A percentile compares a stretch with the other conserved stretches of the same genome.
Conservation (phyloP, 495 filamentous ascomycete species). For the Aspergillus coremiiformis region DNA sequence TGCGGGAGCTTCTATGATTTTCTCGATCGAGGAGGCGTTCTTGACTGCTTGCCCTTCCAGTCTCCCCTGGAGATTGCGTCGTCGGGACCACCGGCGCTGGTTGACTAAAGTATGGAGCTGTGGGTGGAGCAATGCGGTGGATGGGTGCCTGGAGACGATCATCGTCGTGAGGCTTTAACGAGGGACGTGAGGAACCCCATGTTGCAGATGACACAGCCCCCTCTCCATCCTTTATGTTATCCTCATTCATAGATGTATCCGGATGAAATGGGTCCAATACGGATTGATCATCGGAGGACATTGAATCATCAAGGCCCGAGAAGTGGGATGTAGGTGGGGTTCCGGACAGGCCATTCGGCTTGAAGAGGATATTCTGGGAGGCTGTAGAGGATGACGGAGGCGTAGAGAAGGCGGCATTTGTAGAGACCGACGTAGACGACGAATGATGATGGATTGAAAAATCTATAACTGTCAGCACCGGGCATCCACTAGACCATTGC, state of each 20-base stretch:
- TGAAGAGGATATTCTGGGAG: neutral
- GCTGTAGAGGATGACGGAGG: neutral
- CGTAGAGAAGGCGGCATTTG: neutral
- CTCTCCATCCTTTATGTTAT: neutral
- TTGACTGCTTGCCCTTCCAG: constrained; percentile 5
- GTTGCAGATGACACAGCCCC: neutral
- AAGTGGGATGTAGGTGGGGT: neutral
- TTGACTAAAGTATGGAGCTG: constrained; percentile 24
- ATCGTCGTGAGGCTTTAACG: constrained; percentile 13
- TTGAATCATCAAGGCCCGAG: constrained; percentile 1
- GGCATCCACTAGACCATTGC: neutral
- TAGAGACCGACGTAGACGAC: constrained; percentile 1
- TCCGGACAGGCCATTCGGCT: constrained; percentile 3
- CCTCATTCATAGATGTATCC: constrained; percentile 2
- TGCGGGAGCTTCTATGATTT: neutral
- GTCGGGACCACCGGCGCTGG: constrained; percentile 8
- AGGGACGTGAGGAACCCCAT: constrained; percentile 9
- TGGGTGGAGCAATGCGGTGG: constrained; percentile 21
- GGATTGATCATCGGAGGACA: constrained; percentile 9
- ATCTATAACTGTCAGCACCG: constrained; percentile 14
- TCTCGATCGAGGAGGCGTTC: constrained; percentile 1
- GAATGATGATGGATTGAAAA: constrained; percentile 6
- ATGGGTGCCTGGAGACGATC: constrained; percentile 18
- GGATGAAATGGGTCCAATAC: constrained; percentile 11
- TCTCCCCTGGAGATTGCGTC: neutral